Evolutionary conservation across 768 basidiomycete species (phyloP), one percentile per base, ranked within the genome.

Genomic region (Suillus ampliporus): DNA sequence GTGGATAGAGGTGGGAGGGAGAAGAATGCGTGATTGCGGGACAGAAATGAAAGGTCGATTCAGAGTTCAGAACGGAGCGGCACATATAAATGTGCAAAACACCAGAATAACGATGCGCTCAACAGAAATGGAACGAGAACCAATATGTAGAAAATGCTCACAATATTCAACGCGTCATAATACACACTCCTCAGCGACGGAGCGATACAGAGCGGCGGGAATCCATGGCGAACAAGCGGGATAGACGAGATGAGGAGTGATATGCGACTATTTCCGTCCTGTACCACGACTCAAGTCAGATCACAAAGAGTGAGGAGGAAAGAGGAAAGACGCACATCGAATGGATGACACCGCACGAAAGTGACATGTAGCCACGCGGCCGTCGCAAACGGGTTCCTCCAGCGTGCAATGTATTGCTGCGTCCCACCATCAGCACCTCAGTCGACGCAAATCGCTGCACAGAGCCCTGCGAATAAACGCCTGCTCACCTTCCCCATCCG

Each of bases 231-330:
- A 7, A 77, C 48, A 21, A 77, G 70, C 14, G 76, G 76, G 7
- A 77, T 77, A 51, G 77, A 78, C 0, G 76, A 77, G 6, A 77
- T 47, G 9, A 77, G 59, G 40, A 71, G 68, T 15, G 76, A 74
- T 71, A 77, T 72, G 10, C 76, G 69, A n/a, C 77, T 74, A 61
- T 77, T 77, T 51, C 77, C 76, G 21, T 77, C 72, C 75, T 76
- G 28, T 37, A n/a, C 6, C 19, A 58, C 23, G 19, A 37, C n/a
- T 23, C 13, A 56, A 43, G 40, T 57, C 35, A 35, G 58, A 28
- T 26, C 58, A 43, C 15, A 31, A 10, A 13, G 11, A 40, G 28
- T 11, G 17, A 57, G 38, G n/a, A 31, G 34, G 17, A 35, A 13
- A 28, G 21, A 41, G 23, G n/a, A n/a, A 47, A 56, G 17, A 35